Conservation (phyloP, 2,329 filamentous ascomycete genomes). For the Pseudogymnoascus destructans region DNA sequence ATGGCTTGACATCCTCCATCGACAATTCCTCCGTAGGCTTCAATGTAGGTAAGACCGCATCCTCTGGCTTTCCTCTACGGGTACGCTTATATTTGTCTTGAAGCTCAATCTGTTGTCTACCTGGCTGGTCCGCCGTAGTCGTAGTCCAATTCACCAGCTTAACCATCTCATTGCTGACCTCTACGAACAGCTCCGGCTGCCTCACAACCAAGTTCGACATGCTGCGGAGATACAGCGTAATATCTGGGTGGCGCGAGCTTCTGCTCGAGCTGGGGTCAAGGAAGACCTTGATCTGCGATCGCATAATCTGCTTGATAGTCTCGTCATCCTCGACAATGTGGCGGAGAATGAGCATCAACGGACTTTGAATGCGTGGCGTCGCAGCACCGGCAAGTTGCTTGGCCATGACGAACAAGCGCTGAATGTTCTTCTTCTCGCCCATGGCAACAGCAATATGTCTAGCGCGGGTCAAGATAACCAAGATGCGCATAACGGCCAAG, state of each 20-base stretch:
- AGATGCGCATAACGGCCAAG: conserved; percentile 65
- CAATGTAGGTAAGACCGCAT: conserved; percentile 22
- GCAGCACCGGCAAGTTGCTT: conserved; percentile 77
- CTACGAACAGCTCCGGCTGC: conserved; percentile 72
- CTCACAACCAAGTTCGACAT: conserved; percentile 71
- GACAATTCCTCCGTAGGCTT: conserved; percentile 26
- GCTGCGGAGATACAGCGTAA: conserved; percentile 58
- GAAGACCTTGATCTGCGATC: conserved; percentile 68
- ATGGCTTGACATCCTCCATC: conserved; percentile 41
- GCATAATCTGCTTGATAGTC: conserved; percentile 82
- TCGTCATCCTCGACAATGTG: conserved; percentile 93
- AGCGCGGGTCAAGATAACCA: conserved; percentile 77
- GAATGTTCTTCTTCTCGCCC: conserved; percentile 78
- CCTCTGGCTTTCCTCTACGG: conserved; percentile 18
- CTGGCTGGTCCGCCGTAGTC: conserved; percentile 25
- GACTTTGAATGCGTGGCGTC: conserved; percentile 57
- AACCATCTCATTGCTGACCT: conserved; percentile 74
- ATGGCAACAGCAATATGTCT: conserved; percentile 62
- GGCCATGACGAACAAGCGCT: conserved; percentile 85
- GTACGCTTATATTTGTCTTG: conserved; percentile 1
- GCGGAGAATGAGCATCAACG: conserved; percentile 63
- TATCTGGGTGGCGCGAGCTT: conserved; percentile 49
- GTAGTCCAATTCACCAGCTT: conserved; percentile 51
- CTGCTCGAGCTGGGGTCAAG: conserved; percentile 44
- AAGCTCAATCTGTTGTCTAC: conserved; percentile 31